Evolutionary conservation across 1,139 yeast species (phyloP), one percentile per base, ranked within the genome.

Genomic region (Komagataea norvegica): DNA sequence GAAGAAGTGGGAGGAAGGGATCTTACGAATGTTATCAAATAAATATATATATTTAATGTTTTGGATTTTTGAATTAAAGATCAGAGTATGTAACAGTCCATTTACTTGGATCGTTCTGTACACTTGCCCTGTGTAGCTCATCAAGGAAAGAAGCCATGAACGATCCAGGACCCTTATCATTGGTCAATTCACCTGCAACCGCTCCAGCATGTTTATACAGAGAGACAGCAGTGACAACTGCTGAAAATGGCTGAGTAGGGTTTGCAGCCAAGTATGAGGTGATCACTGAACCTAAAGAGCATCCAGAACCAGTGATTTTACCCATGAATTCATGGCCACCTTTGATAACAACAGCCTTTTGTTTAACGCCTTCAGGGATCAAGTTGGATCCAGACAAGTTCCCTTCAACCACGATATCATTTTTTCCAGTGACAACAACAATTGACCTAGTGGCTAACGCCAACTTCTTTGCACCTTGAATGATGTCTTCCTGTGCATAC

Each of bases 301-400:
- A 89, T 0, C 96, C 97, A 3, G 93, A 72, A 0, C 95, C 96
- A 0, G 96, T 88, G n/a, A 88, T 73, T 11, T 65, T 56, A 1
- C 84, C 83, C 83, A 88, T 80, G 31, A 79, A 54, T 15, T 65
- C 60, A 47, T 79, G 72, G 0, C 95, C 93, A 11, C 91, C 93
- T 27, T 27, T 22, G 11, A 49, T 22, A 5, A 25, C 20, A 3
- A 29, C 35, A 8, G 41, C 43, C 22, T 31, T 30, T 33, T 43
- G 48, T 15, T 31, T 34, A 10, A 38, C 31, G 27, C 46, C 51
- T 6, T 33, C 25, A 2, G 54, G 43, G 6, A 57, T 57, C 2
- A 21, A 16, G 24, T 46, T 49, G 5, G 47, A 44, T 1, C 62
- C 65, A 5, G 43, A 46, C 8, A 52, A 28, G 6, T 59, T 46